Conservation (phyloP, 495 filamentous ascomycete genomes). For the Hypomontagnella monticulosa region DNA sequence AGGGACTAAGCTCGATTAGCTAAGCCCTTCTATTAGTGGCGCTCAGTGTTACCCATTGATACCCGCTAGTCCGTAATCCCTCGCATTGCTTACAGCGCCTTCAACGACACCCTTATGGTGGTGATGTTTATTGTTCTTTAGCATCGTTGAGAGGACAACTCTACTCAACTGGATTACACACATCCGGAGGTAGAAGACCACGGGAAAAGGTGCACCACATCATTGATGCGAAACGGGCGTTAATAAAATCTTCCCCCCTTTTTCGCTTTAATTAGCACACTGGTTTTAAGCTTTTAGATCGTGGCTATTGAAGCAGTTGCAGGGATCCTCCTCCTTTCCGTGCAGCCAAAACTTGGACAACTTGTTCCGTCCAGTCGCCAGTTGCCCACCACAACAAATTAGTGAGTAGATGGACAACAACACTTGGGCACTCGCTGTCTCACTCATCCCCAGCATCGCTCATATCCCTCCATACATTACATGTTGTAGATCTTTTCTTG, state of each 20-base stretch:
- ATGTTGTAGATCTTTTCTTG: conserved; percentile 32
- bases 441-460: conserved; percentile 2
- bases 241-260: conserved; percentile 6
- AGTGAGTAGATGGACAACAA: conserved; percentile 34
- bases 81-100: conserved; percentile 28
- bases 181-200: background rate
- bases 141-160: conserved; percentile 14
- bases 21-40: conserved; percentile 33
- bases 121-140: conserved; percentile 32
- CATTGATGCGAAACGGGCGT: conserved; percentile 13
- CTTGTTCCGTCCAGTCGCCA: conserved; percentile 4
- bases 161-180: background rate
- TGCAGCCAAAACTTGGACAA: conserved; percentile 26
- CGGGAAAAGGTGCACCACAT: conserved; percentile 16
- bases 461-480: conserved; percentile 19
- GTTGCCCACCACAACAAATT: conserved; percentile 42
- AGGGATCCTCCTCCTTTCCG: conserved; percentile 38
- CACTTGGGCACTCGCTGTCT: conserved; percentile 19
- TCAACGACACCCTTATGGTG: conserved; percentile 17
- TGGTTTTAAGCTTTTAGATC: conserved; percentile 34
- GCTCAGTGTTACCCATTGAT: conserved; percentile 37
- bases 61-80: conserved; percentile 31
- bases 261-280: conserved; percentile 33
- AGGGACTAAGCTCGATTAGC: conserved; percentile 24
- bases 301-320: conserved; percentile 5